Conservation (phyloP, 2,329 filamentous ascomycete genomes). For the Aspergillus persii region DNA sequence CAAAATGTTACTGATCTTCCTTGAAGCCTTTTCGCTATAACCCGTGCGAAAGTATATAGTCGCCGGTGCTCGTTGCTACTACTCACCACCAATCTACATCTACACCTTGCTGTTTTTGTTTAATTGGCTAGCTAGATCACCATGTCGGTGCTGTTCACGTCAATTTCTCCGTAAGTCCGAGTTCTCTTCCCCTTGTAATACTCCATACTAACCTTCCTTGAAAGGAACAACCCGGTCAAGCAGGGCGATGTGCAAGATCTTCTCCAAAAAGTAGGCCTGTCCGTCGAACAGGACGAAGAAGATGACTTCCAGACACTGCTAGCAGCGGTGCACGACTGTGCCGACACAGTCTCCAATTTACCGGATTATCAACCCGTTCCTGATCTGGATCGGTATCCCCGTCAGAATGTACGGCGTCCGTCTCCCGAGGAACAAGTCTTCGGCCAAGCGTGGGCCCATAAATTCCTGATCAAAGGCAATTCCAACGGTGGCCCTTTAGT, state of each 20-base stretch:
- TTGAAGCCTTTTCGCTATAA: not conserved
- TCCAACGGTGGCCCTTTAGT: slow-evolving; percentile 26
- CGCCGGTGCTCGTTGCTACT: no score
- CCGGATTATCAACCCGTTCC: slow-evolving; percentile 49
- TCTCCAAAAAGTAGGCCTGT: slow-evolving; percentile 38
- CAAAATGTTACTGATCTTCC: not conserved
- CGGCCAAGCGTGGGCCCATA: slow-evolving; percentile 53
- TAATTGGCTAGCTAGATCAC: not conserved
- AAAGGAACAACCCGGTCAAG: slow-evolving; percentile 41
- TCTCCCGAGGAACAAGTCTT: slow-evolving; percentile 42
- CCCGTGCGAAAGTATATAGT: not conserved
- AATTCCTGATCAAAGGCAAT: slow-evolving; percentile 45
- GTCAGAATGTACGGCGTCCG: slow-evolving; percentile 45
- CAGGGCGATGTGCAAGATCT: slow-evolving; percentile 40
- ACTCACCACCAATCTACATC: not conserved
- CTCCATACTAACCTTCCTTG: not conserved
- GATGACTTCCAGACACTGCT: slow-evolving; percentile 50
- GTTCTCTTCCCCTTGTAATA: not conserved
- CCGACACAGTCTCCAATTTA: slow-evolving; percentile 44
- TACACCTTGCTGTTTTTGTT: not conserved
- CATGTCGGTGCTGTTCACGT: slow-evolving; percentile 32
- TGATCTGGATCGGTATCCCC: slow-evolving; percentile 45
- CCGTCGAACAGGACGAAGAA: slow-evolving; percentile 37
- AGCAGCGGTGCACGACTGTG: slow-evolving; percentile 53
- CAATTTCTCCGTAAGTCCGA: slow-evolving; percentile 24